phyloP scores from a whole-genome alignment of 805 yeast species.

The Metschnikowia kofuensis region DNA sequence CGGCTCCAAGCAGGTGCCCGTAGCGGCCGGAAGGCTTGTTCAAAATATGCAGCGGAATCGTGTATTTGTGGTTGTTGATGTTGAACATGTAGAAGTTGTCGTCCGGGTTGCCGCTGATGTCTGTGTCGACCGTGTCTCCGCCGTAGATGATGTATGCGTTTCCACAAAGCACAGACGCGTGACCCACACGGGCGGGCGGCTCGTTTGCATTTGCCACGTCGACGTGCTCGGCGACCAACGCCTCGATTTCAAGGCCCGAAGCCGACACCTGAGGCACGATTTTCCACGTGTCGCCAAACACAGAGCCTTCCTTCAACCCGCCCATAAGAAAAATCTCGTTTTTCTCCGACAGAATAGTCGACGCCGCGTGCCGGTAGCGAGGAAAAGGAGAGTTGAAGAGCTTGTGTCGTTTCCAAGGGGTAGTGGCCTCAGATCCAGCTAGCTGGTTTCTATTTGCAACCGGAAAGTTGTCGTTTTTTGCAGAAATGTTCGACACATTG shows the following conservation, averaged over 20 bases:
- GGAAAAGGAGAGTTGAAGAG: conserved; percentile 84
- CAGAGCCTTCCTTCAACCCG: conserved; percentile 88
- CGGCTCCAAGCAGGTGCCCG: conserved; percentile 86
- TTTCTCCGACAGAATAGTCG: conserved; percentile 63
- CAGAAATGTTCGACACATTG: background rate
- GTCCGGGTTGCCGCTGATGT: conserved; percentile 74
- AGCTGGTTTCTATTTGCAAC: background rate
- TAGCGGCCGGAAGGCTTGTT: conserved; percentile 86
- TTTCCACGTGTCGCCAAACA: conserved; percentile 95
- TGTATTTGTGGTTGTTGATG: conserved; percentile 45
- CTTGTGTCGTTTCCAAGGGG: conserved; percentile 70
- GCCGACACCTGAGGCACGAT: conserved; percentile 48
- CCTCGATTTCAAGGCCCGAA: conserved; percentile 20
- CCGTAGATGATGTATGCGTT: conserved; percentile 95
- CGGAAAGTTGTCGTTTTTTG: background rate
- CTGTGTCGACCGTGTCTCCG: conserved; percentile 89
- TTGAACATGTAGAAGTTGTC: conserved; percentile 85
- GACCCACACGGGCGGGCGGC: conserved; percentile 97
- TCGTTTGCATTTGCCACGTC: conserved; percentile 64
- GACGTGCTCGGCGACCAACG: conserved; percentile 29
- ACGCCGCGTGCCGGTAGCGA: conserved; percentile 86
- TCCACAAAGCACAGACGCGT: conserved; percentile 86
- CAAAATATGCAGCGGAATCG: conserved; percentile 42
- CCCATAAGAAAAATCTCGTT: conserved; percentile 90
- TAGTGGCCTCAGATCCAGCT: background rate